Base-by-base conservation (phyloP, 495 filamentous ascomycete genomes). In the Aspergillus nanangensis region DNA sequence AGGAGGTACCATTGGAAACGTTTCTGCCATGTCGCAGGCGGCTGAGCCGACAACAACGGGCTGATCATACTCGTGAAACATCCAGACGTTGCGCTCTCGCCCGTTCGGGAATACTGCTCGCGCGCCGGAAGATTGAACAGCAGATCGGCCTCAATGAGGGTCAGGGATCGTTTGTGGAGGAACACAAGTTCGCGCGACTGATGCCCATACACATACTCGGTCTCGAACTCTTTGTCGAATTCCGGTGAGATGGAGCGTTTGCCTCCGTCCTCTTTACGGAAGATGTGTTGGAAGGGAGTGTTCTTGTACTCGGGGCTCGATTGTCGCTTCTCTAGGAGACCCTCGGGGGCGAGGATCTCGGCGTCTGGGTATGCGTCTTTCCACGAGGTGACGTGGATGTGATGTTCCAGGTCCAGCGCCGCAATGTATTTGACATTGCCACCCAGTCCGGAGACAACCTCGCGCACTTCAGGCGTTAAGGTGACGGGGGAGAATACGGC, bases 401-500 rank as follows among this genome's bases (percentile, higher is more conserved):
- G 92, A 66, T 97, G 93, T 66, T 96, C 86, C 15, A 90, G 78
- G 59, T 97, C 93, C 15, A 82, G 76, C 4, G 92, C 90, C 9
- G 90, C 76, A 48, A 97, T 80, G 73, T 97, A 96, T 38, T 73
- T 76, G 37, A 98, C 81, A 19, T 81, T 72, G 33, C 78, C 77
- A 44, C 88, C 89, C 18, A 90, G 67, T n/a, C 70, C 65, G 22
- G 72, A 55, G 31, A 95, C 69, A 33, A 79, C 85, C 40, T 77
- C 69, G 47, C 77, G 78, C n/a, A 90, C 84, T 47, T 88, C 83
- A 2, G 82, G 74, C 0, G 91, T 95, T 21, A 96, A 78, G 13
- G 78, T 82, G 21, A 90, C 83, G 22, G 93, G 93, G 3, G 90
- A 95, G 77, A 96, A 96, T 53, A 98, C 85, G 45, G 89, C 90